Evolutionary conservation across 139 green algal genomes (phyloP).

Genomic region (Chlamydomonas incerta): DNA sequence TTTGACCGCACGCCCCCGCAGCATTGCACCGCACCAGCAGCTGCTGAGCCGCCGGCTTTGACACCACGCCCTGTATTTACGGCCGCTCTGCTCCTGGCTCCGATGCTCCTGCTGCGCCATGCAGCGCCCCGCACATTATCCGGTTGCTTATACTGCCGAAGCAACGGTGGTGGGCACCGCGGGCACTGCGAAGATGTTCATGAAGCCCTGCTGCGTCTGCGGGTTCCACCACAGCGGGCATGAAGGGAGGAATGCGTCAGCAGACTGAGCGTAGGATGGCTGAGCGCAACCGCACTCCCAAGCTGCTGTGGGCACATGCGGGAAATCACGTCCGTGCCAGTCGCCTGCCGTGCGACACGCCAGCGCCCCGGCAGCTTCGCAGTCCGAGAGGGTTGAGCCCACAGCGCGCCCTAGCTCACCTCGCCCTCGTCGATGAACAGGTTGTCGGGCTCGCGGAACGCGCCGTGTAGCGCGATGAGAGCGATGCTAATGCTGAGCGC

Average conservation of each 20-base stretch:
- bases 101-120: too few species aligned
- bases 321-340: too few species aligned
- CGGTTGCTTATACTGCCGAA: background rate
- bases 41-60: too few species aligned
- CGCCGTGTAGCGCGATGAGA: constrained; percentile 81
- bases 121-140: too few species aligned
- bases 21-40: too few species aligned
- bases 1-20: too few species aligned
- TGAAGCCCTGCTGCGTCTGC: constrained; percentile 38
- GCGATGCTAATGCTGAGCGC: constrained; percentile 77
- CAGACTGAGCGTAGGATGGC: too few species aligned
- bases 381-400: background rate
- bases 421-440: constrained; percentile 59
- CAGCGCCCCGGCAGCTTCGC: too few species aligned
- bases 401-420: background rate
- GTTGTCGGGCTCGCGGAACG: constrained; percentile 63
- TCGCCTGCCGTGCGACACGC: background rate
- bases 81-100: too few species aligned
- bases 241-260: too few species aligned
- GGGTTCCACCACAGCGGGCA: background rate
- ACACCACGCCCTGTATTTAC: too few species aligned
- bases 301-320: background rate
- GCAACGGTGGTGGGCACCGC: background rate
- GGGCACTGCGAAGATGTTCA: constrained; percentile 37
- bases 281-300: too few species aligned